Conservation (phyloP, 2,329 filamentous ascomycete species). For the Venturia oleaginea region DNA sequence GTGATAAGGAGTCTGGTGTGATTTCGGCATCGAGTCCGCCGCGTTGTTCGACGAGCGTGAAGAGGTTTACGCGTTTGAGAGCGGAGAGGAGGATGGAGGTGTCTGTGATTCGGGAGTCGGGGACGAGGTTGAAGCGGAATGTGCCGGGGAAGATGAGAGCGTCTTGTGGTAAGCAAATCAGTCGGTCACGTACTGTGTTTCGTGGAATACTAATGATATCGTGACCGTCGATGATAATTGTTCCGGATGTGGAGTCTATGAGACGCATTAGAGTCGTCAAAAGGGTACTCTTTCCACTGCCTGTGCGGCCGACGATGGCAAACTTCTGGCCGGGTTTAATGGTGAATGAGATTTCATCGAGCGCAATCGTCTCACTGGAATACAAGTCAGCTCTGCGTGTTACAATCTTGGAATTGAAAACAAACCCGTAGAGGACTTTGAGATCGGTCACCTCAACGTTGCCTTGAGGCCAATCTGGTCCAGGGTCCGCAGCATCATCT, state of each 20-base stretch:
- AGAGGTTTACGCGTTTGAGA: not conserved
- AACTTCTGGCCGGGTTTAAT: conserved; percentile 39
- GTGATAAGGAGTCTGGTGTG: not conserved
- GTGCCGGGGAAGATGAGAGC: conserved; percentile 3
- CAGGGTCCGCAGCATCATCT: not conserved
- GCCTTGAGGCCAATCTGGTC: conserved; percentile 1
- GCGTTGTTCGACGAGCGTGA: not conserved
- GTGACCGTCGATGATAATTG: conserved; percentile 40
- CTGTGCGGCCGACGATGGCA: conserved; percentile 44
- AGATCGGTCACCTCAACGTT: not conserved
- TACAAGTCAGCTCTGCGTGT: not conserved
- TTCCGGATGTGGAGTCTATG: conserved; percentile 35
- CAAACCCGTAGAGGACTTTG: not conserved
- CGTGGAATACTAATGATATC: conserved; percentile 33
- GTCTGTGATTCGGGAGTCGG: not conserved
- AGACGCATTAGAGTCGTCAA: conserved; percentile 42
- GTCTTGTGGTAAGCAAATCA: conserved; percentile 25
- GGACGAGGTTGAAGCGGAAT: conserved; percentile 8
- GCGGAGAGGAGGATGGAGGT: not conserved
- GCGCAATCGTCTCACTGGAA: conserved; percentile 22
- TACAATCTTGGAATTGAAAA: not conserved
- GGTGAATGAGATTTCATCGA: conserved; percentile 38
- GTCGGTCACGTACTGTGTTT: conserved; percentile 27
- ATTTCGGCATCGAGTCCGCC: not conserved
- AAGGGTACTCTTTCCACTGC: conserved; percentile 43